These are phyloP conservation scores for Malassezia slooffiae DNA, from an alignment of 1,284 basidiomycete genomes.

Conservation along the genomic window DNA sequence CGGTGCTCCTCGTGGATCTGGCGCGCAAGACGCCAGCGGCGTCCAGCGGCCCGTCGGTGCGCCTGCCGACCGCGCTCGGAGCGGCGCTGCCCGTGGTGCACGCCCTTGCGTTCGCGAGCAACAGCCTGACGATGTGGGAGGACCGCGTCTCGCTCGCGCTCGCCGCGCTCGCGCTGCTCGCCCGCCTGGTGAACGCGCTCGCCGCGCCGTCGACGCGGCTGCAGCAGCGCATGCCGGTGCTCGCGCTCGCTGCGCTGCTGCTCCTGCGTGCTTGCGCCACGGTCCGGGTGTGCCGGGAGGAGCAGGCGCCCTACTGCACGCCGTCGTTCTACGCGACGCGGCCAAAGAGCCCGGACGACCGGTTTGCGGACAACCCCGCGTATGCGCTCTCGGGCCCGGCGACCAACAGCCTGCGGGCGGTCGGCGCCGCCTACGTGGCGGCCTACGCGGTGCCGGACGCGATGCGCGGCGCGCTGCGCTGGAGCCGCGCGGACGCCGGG, in stretches of 20 bases:
- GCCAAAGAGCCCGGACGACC: slow-evolving; percentile 4
- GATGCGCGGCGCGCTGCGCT: slow-evolving; percentile 16
- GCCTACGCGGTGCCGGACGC: slow-evolving; percentile 22
- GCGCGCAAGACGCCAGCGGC: background rate
- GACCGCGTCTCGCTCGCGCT: slow-evolving; percentile 62
- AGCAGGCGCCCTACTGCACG: slow-evolving; percentile 72
- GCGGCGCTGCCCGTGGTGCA: slow-evolving; percentile 15
- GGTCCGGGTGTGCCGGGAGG: slow-evolving; percentile 82
- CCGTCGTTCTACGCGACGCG: slow-evolving; percentile 53
- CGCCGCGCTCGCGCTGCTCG: slow-evolving; percentile 14
- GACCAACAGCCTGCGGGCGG: slow-evolving; percentile 26
- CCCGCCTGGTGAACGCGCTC: slow-evolving; percentile 12
- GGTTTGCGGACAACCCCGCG: slow-evolving; percentile 14
- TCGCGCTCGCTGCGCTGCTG: slow-evolving; percentile 58
- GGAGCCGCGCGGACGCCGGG: slow-evolving; percentile 26
- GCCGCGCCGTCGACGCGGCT: slow-evolving; percentile 51
- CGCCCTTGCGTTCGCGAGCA: slow-evolving; percentile 48
- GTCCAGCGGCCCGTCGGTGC: background rate
- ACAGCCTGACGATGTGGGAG: slow-evolving; percentile 94
- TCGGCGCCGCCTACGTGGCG: slow-evolving; percentile 20
- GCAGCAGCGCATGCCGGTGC: slow-evolving; percentile 63
- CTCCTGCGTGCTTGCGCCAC: slow-evolving; percentile 63
- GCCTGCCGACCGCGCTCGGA: background rate
- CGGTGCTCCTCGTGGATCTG: background rate
- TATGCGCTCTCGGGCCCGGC: slow-evolving; percentile 12